phyloP scores from a whole-genome alignment of 805 yeast genomes.

The Grigorovia transvaalensis region DNA sequence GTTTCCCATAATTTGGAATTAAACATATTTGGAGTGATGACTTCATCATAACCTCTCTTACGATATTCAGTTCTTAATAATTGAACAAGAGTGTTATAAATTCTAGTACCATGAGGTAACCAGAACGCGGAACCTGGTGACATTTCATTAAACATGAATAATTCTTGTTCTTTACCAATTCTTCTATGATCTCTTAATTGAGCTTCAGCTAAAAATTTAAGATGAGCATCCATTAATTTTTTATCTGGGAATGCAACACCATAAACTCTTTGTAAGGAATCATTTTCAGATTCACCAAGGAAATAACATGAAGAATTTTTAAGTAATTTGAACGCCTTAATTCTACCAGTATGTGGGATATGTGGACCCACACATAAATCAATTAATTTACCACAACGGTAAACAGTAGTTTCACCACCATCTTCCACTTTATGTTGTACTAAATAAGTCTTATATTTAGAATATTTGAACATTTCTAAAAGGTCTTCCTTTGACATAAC shows the following conservation, averaged over 20 bases:
- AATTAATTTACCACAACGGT: conserved; percentile 94
- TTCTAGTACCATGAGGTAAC: conserved; percentile 98
- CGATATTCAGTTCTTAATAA: conserved; percentile 76
- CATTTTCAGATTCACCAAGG: conserved; percentile 85
- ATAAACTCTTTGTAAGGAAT: conserved; percentile 91
- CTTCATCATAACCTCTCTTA: conserved; percentile 94
- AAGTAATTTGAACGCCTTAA: conserved; percentile 85
- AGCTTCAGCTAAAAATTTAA: conserved; percentile 92
- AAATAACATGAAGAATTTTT: conserved; percentile 96
- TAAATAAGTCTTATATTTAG: conserved; percentile 87
- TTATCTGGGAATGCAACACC: conserved; percentile 99
- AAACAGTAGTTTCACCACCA: conserved; percentile 91
- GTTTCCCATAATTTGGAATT: conserved; percentile 96
- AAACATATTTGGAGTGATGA: conserved; percentile 98
- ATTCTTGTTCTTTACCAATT: conserved; percentile 92
- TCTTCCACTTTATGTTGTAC: conserved; percentile 87
- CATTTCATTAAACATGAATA: conserved; percentile 90
- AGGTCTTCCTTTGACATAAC: conserved; percentile 86
- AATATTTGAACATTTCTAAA: conserved; percentile 87
- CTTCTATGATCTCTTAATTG: conserved; percentile 92
- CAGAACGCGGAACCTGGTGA: conserved; percentile 98
- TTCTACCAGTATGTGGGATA: conserved; percentile 92
- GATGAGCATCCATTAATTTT: conserved; percentile 87
- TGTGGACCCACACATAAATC: conserved; percentile 98
- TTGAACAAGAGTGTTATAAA: conserved; percentile 78